Base-by-base conservation (phyloP, 768 basidiomycete genomes). In the Chlorophyllum brunneum region DNA sequence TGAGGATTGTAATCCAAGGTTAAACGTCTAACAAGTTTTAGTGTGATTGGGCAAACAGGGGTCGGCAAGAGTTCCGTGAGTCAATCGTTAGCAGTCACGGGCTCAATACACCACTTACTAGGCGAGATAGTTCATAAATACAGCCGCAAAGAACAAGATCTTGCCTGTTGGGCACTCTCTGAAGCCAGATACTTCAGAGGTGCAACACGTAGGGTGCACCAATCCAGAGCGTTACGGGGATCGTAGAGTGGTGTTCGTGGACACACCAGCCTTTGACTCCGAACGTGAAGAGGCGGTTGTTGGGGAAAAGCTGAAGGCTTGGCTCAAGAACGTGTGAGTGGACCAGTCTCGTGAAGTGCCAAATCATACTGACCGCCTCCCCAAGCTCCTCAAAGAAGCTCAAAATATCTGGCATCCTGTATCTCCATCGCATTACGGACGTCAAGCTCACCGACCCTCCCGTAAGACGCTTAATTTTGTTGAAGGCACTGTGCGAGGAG, bases 361-460 rank as follows among this genome's bases (percentile, higher is more conserved):
- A 15, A 10, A 11, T 3, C 24, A 6, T 11, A 20, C 42, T 36
- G n/a, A 52, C 20, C 7, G 18, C 24, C n/a, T n/a, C 11, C 20
- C 37, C 34, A 15, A 58, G 57, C 4, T 55, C 36, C 37, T 54
- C 54, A 20, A 39, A 37, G 46, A 51, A 50, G 16, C 46, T 53
- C 34, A 44, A 11, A 30, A 52, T 58, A n/a, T 39, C 27, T 3
- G 57, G 54, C 10, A 56, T 58, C 15, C 45, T 58, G 8, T 58
- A 58, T 20, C 57, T 58, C 13, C 47, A 56, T 27, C 47, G 48
- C 3, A 58, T 55, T 20, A 55, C 57, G 37, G 54, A 58, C 27
- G 42, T 39, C 33, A 54, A 45, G 22, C 48, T 58, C 41, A 49
- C 57, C 1, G 57, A 58, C 20, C 57, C 51, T 13, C 57, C 51